Conservation (phyloP, 1,284 basidiomycete species). For the Trametes pubescens region DNA sequence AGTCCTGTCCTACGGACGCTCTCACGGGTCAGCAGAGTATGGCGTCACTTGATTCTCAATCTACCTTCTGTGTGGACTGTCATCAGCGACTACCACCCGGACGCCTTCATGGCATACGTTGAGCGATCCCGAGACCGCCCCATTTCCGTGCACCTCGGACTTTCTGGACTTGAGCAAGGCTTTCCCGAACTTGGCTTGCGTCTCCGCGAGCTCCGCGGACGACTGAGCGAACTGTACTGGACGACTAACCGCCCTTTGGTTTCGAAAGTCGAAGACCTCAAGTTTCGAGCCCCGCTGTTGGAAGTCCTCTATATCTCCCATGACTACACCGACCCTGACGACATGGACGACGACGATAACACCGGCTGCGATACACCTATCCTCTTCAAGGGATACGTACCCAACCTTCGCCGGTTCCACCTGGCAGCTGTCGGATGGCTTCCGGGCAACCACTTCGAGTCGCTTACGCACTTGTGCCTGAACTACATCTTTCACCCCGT, state of each 20-base stretch:
- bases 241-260: background rate
- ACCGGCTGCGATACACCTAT: too few relatives aligned
- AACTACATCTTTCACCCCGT: background rate
- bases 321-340: background rate
- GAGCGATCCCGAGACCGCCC: background rate
- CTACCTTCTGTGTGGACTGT: background rate
- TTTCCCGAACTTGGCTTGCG: background rate
- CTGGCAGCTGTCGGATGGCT: background rate
- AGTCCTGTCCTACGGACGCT: background rate
- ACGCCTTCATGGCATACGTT: background rate
- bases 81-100: background rate
- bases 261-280: background rate
- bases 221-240: background rate
- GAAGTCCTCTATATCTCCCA: background rate
- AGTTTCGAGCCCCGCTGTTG: background rate
- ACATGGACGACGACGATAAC: background rate
- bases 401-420: background rate
- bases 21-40: background rate
- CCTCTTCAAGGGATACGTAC: background rate
- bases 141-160: background rate
- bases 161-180: background rate
- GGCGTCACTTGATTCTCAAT: background rate
- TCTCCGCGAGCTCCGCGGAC: background rate
- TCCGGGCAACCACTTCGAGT: conserved; percentile 1
- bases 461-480: conserved; percentile 2